Conservation (phyloP, 768 basidiomycete species). For the Calocybe gangraenosa region DNA sequence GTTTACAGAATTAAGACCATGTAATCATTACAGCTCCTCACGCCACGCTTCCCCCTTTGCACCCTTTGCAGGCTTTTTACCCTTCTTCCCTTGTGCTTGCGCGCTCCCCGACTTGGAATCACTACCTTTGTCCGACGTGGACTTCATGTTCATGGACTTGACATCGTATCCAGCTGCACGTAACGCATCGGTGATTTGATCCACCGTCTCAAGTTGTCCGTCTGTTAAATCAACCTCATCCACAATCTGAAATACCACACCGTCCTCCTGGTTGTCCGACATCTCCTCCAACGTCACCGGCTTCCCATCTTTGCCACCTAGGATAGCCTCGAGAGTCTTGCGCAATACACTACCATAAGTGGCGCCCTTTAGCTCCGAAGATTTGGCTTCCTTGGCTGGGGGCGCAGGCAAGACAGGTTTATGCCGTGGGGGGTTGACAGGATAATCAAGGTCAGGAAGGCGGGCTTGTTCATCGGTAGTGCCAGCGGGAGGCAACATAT, state of each 20-base stretch:
- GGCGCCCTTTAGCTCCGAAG: conserved; percentile 14
- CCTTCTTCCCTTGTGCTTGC: conserved; percentile 23
- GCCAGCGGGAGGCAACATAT: conserved; percentile 24
- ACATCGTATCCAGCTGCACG: conserved; percentile 52
- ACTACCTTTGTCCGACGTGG: conserved; percentile 22
- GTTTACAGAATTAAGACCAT: background rate
- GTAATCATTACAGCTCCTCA: conserved; percentile 15
- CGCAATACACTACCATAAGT: conserved; percentile 31
- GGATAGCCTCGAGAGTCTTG: conserved; percentile 35
- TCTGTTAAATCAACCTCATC: conserved; percentile 40
- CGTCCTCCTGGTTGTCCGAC: conserved; percentile 37
- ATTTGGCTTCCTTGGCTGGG: conserved; percentile 20
- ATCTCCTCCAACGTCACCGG: conserved; percentile 39
- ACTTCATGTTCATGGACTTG: conserved; percentile 28
- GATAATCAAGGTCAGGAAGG: conserved; percentile 52
- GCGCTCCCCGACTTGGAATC: conserved; percentile 21
- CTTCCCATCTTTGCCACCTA: conserved; percentile 20
- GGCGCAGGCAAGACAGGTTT: conserved; percentile 45
- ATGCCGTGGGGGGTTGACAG: conserved; percentile 45
- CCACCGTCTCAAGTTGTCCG: conserved; percentile 32
- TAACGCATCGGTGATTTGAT: conserved; percentile 45
- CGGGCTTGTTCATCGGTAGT: conserved; percentile 21
- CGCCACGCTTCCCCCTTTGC: conserved; percentile 2
- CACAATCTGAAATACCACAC: conserved; percentile 38
- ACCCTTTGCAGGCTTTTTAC: conserved; percentile 13